Conservation (phyloP, 768 basidiomycete genomes). For the Boletus reticulatus region DNA sequence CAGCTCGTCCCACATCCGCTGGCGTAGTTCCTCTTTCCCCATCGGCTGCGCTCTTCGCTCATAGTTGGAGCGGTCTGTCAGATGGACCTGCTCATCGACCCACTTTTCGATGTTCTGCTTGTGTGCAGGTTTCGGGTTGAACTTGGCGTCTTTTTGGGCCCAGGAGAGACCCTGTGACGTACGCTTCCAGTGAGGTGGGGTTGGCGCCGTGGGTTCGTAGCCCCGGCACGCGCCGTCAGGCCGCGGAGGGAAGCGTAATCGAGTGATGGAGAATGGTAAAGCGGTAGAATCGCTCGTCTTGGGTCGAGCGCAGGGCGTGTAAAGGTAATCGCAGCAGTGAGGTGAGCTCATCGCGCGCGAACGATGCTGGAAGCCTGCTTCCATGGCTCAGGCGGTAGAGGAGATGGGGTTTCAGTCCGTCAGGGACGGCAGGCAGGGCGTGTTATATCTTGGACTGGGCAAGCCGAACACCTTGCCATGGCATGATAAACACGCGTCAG, state of each 20-base stretch:
- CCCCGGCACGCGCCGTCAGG: conserved; percentile 10
- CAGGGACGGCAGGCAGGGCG: conserved; percentile 16
- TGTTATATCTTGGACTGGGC: conserved; percentile 32
- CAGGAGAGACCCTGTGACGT: conserved; percentile 33
- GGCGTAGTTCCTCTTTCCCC: conserved; percentile 31
- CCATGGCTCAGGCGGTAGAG: conserved; percentile 22
- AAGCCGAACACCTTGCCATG: conserved; percentile 26
- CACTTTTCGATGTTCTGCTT: conserved; percentile 59
- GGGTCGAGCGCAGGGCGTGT: conserved; percentile 14
- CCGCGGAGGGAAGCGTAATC: conserved; percentile 22
- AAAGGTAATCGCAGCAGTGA: conserved; percentile 13
- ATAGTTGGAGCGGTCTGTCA: conserved; percentile 30
- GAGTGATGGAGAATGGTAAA: conserved; percentile 15
- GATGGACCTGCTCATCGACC: conserved; percentile 55
- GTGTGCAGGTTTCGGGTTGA: conserved; percentile 34
- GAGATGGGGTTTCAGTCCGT: conserved; percentile 6
- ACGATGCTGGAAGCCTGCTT: conserved; percentile 29
- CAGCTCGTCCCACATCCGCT: conserved; percentile 52
- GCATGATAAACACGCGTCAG: conserved; percentile 31
- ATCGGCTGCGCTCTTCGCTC: conserved; percentile 23
- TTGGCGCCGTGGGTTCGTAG: conserved; percentile 12
- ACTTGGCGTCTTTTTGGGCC: conserved; percentile 46
- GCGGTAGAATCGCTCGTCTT: conserved; percentile 21
- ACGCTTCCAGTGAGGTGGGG: conserved; percentile 27
- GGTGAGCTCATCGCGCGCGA: conserved; percentile 23